Evolutionary conservation across 768 basidiomycete species (phyloP), one percentile per base, ranked within the genome.

Genomic region (Termitomyces sp.): DNA sequence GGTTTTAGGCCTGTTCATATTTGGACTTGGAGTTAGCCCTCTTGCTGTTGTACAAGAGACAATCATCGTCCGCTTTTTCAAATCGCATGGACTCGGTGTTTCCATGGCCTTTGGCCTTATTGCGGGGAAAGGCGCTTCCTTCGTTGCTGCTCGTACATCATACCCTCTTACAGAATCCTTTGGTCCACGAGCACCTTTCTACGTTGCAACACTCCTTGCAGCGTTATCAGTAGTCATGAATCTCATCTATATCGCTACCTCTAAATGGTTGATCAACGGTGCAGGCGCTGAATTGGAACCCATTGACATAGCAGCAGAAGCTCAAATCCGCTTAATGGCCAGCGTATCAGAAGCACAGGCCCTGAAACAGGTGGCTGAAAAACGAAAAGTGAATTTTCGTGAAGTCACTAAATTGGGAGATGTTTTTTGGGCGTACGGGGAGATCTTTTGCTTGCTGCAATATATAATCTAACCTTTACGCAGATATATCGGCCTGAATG

Each of bases 81-180:
- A 82, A 63, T 82, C 86, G 0, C 88, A 86, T 69, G 89, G 89
- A 2, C 77, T 93, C 1, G 92, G 89, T 1, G 77, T 87, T 8
- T 88, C 89, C 1, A 84, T 94, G 75, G 91, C 91, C 0, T 78
- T 93, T n/a, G 92, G 92, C 25, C 86, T 94, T 15, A 81, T 94
- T 29, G 88, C 85, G 4, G 92, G 92, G 40, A 94, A 93, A 71
- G 84, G 81, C 10, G 83, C 89, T 0, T 89, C 89, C 5, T 94
- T 93, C 69, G 62, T 91, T 38, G 83, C 91, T 29, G 89, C 90
- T 4, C 80, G 87, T 43, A 86, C 89, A 5, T 86, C 88, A 4
- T 89, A 91, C 69, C 89, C 90, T 0, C 81, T 94, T n/a, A 83
- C 87, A 1, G 82, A 88, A 63, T 69, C 71, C 6, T 88, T 83